phyloP scores from a whole-genome alignment of 805 yeast genomes.

The Ogataea salicorniae region DNA sequence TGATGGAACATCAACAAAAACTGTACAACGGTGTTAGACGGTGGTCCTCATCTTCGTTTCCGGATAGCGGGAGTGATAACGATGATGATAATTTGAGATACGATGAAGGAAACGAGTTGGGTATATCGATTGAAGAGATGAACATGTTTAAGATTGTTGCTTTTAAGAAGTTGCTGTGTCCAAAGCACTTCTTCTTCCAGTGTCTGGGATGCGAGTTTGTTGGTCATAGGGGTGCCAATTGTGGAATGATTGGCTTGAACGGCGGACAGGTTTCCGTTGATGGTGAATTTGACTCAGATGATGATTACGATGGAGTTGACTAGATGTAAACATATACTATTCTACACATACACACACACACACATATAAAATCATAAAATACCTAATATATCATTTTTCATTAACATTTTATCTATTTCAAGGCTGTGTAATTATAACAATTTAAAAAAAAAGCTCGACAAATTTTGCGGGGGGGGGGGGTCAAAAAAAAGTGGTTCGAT shows the following conservation, averaged over 20 bases:
- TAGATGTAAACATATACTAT: conserved; percentile 12
- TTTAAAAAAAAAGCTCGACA: too few relatives aligned
- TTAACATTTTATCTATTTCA: not conserved
- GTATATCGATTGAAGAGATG: conserved; percentile 21
- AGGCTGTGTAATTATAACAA: too few relatives aligned
- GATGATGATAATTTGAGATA: conserved; percentile 5
- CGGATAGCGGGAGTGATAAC: not conserved
- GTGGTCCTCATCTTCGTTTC: not conserved
- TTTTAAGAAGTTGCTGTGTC: conserved; percentile 19
- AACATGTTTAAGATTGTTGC: conserved; percentile 23
- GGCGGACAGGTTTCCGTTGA: not conserved
- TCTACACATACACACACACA: not conserved
- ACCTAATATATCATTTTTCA: not conserved
- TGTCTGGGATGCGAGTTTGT: not conserved
- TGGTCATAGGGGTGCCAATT: not conserved
- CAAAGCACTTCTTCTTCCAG: conserved; percentile 5
- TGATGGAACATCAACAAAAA: not conserved
- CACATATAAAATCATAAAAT: not conserved
- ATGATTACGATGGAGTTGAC: too few relatives aligned
- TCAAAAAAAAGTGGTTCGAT: conserved; percentile 8
- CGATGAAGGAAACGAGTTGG: conserved; percentile 1
- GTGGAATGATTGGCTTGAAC: not conserved
- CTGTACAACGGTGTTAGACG: not conserved
- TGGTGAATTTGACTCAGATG: too few relatives aligned
- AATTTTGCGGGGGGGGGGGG: too few relatives aligned